Percentiles rank a stretch among this genome's conserved stretches.
phyloP scores from a whole-genome alignment of 78 protist genomes.

The Planoprotostelium fungivorum region DNA sequence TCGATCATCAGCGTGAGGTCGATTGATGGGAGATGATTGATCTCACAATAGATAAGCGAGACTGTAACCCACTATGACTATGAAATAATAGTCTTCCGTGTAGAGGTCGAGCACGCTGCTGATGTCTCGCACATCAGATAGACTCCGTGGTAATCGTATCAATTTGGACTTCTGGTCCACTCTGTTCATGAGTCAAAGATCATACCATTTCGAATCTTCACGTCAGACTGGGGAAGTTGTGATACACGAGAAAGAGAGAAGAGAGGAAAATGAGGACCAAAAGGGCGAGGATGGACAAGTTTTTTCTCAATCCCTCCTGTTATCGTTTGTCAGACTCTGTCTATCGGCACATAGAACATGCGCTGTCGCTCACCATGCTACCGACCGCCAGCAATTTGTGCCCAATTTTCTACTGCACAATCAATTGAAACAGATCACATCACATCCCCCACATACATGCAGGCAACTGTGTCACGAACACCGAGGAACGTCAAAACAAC shows the following conservation, averaged over 20 bases:
- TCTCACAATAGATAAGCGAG: constrained; percentile 49
- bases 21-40: too few relatives aligned
- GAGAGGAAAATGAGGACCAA: neutral
- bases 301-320: neutral
- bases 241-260: neutral
- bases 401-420: too few relatives aligned
- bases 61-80: constrained; percentile 33
- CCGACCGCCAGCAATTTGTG: neutral
- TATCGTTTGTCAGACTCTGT: neutral
- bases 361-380: neutral
- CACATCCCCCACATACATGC: neutral
- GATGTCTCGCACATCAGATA: constrained; percentile 39
- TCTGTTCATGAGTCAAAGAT: neutral
- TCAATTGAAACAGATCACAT: neutral
- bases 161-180: constrained; percentile 25
- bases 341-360: neutral
- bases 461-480: too few relatives aligned
- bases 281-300: neutral
- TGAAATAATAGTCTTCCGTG: constrained; percentile 45
- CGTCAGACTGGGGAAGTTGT: neutral
- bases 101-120: constrained; percentile 41
- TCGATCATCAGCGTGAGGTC: too few relatives aligned
- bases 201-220: neutral
- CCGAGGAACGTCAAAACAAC: neutral
- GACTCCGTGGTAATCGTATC: constrained; percentile 24